A percentile compares a stretch with the other conserved stretches of the same genome.
phyloP scores from a whole-genome alignment of 1,284 basidiomycete genomes.

The Heterobasidion annosum region DNA sequence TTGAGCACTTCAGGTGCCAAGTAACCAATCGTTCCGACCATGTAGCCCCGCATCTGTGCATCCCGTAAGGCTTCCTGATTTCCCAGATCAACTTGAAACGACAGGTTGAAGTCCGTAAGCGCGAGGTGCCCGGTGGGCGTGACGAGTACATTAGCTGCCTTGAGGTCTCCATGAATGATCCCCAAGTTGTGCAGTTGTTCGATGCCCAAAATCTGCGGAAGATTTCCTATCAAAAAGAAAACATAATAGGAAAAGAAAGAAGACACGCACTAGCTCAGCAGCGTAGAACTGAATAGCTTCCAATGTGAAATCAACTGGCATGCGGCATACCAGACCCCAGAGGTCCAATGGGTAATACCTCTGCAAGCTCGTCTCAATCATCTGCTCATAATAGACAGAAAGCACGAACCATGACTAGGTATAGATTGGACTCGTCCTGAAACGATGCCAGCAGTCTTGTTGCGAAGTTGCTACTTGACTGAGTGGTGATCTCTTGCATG shows the following conservation, averaged over 20 bases:
- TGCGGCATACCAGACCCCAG: not conserved
- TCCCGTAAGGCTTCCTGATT: not conserved
- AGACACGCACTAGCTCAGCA: slow-evolving; percentile 11
- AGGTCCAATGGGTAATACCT: not conserved
- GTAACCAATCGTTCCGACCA: slow-evolving; percentile 15
- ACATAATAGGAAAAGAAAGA: not conserved
- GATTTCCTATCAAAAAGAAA: not conserved
- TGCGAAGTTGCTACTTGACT: slow-evolving; percentile 1
- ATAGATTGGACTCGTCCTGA: slow-evolving; percentile 13
- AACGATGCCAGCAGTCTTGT: slow-evolving; percentile 11
- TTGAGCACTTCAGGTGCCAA: slow-evolving; percentile 13
- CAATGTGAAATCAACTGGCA: not conserved
- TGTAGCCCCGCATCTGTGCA: not conserved
- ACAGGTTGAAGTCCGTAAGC: slow-evolving; percentile 15
- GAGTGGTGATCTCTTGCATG: slow-evolving; percentile 4
- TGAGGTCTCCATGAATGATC: slow-evolving; percentile 18
- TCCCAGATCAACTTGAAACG: not conserved
- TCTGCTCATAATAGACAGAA: not conserved
- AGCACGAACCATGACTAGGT: slow-evolving; percentile 17
- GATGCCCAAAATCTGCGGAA: slow-evolving; percentile 12
- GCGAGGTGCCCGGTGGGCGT: slow-evolving; percentile 11
- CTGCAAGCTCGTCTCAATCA: not conserved
- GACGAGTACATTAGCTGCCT: slow-evolving; percentile 17
- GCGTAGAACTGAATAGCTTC: not conserved
- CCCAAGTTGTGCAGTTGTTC: slow-evolving; percentile 8